Base-by-base conservation (phyloP, 2,329 filamentous ascomycete species). In the Elsinoe australis region DNA sequence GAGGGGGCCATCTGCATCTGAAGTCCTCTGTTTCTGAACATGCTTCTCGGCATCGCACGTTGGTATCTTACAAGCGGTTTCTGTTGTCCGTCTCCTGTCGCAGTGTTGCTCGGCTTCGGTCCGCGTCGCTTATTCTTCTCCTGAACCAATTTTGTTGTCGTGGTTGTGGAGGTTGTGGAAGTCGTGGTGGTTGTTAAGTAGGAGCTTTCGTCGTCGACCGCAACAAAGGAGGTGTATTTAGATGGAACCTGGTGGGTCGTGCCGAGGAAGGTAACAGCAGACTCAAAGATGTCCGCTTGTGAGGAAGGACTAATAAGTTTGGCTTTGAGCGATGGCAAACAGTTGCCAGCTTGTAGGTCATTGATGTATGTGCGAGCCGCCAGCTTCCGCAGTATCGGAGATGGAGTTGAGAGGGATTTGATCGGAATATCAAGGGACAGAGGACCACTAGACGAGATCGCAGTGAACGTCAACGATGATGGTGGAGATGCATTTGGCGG, bases 201-300 rank as follows among this genome's bases (percentile, higher is more conserved):
- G 2, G 17, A 34, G 1, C 49, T 14, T 50, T 47, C 63, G 6
- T 70, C 66, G 52, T 81, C 71, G 1, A 84, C 70, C 2, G 84
- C 84, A 2, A 87, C 78, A 53, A 87, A 88, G 0, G 82, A 85
- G 57, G 79, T 84, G 75, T 79, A 85, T 58, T 81, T 83, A 1
- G 81, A 77, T 2, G 73, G 76, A 6, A 87, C 75, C 56, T 85
- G 81, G 57, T 78, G 85, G 49, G 72, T 69, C 9, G 80, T 71
- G 0, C 83, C 83, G 0, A 87, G 67, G 0, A 76, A 68, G 1
- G 87, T 79, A 6, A 75, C 81, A 58, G 87, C 83, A 1, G 74
- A 72, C 59, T 83, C 69, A 71, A 12, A 70, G 69, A 3, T 69
- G 61, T 33, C 74, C 67, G 39, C 67, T 64, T 4, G 75, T 64